These are phyloP conservation scores for Xylaria multiplex DNA, from an alignment of 2,329 filamentous ascomycete genomes.

Conservation along the genomic window DNA sequence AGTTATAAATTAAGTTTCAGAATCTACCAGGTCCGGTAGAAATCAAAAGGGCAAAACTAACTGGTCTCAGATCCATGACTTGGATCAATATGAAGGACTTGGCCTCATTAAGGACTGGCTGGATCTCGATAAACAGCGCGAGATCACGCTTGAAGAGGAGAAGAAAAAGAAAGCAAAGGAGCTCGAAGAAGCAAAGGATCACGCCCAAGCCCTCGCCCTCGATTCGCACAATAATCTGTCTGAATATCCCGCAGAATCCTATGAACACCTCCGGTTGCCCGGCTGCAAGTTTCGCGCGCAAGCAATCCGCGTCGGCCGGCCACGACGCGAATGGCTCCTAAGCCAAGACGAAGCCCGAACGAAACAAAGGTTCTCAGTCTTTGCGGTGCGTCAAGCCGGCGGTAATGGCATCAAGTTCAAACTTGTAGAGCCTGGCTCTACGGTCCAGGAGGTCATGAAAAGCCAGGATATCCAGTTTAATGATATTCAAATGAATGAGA, in stretches of 20 bases:
- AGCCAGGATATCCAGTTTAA: background rate
- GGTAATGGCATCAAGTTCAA: conserved; percentile 1
- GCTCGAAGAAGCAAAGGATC: background rate
- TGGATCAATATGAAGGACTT: background rate
- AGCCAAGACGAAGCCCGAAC: background rate
- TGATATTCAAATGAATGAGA: conserved; percentile 5
- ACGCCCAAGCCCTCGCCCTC: background rate
- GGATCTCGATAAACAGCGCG: too few relatives aligned
- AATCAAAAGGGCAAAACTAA: background rate
- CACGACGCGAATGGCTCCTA: background rate
- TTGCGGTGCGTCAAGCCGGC: background rate
- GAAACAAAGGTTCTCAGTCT: background rate
- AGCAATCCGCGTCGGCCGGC: conserved; percentile 11
- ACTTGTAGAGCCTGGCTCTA: background rate
- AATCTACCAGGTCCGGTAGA: background rate
- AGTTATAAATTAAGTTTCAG: background rate
- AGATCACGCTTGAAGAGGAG: background rate
- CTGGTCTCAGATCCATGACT: background rate
- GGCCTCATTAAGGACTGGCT: background rate
- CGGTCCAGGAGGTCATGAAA: background rate
- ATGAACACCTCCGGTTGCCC: conserved; percentile 4
- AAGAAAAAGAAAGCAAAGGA: background rate
- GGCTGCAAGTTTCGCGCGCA: conserved; percentile 11
- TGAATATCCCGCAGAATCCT: conserved; percentile 8
- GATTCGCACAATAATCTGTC: background rate